phyloP scores from a whole-genome alignment of 441 rosid genomes.

The Viola pubescens region DNA sequence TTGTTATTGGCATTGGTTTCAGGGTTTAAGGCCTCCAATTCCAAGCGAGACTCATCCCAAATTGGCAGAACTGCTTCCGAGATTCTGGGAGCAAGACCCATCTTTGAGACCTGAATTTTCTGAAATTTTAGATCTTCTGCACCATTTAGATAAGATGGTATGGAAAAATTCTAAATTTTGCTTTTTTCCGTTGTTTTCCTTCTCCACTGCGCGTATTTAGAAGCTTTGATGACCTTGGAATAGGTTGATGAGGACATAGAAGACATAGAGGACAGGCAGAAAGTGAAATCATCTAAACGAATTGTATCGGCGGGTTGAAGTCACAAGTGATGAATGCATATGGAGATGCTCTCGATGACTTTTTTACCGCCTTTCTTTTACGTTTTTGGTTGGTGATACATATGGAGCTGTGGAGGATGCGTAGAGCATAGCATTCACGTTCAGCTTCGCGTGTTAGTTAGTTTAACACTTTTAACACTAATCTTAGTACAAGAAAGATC shows the following conservation, averaged over 20 bases:
- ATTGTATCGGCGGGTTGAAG: constrained; percentile 10
- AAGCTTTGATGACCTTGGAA: constrained; percentile 12
- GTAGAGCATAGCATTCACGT: too few relatives aligned
- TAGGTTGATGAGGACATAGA: constrained; percentile 25
- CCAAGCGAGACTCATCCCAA: constrained; percentile 41
- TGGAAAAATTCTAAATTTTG: background rate
- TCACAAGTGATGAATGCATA: constrained; percentile 13
- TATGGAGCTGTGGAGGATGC: too few relatives aligned
- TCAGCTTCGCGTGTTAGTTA: too few relatives aligned
- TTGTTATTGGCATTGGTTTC: constrained; percentile 15
- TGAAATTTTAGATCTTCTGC: constrained; percentile 40
- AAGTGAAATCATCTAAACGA: constrained; percentile 11
- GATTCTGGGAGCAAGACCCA: constrained; percentile 63
- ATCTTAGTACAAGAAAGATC: too few relatives aligned
- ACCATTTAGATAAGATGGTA: constrained; percentile 31
- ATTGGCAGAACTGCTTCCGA: constrained; percentile 42
- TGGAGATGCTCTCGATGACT: too few relatives aligned
- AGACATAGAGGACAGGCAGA: constrained; percentile 17
- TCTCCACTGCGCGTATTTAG: background rate
- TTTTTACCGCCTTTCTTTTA: too few relatives aligned
- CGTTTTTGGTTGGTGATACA: too few relatives aligned
- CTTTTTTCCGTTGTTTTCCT: background rate
- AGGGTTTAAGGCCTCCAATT: constrained; percentile 62
- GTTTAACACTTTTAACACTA: too few relatives aligned
- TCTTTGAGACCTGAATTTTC: constrained; percentile 60